A percentile compares a stretch with the other conserved stretches of the same genome.
phyloP scores from a whole-genome alignment of 768 basidiomycete species.

The Rhizopogon rudus region DNA sequence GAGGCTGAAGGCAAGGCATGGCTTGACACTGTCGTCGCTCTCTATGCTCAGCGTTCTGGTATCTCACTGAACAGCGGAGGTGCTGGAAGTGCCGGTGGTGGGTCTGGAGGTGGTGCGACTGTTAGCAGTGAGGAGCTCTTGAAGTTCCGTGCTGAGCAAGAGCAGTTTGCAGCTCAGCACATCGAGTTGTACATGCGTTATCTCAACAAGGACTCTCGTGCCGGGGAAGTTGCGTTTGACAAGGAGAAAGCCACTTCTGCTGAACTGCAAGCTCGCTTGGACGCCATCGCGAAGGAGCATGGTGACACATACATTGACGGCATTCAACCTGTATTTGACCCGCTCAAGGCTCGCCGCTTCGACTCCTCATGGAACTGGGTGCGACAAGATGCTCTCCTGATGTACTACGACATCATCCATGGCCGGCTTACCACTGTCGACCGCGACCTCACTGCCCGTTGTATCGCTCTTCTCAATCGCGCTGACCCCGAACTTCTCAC shows the following conservation, averaged over 20 bases:
- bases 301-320: slow-evolving; percentile 93
- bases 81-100: slow-evolving; percentile 54
- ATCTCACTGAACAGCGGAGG: slow-evolving; percentile 74
- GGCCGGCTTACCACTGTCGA: slow-evolving; percentile 92
- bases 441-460: slow-evolving; percentile 94
- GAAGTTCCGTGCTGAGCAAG: slow-evolving; percentile 92
- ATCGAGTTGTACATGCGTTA: slow-evolving; percentile 97
- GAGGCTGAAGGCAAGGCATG: slow-evolving; percentile 92
- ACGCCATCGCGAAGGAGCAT: slow-evolving; percentile 86
- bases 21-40: slow-evolving; percentile 80
- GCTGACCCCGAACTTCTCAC: slow-evolving; percentile 88
- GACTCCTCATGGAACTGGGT: slow-evolving; percentile 99
- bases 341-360: slow-evolving; percentile 95
- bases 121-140: slow-evolving; percentile 99
- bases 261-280: slow-evolving; percentile 79
- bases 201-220: slow-evolving; percentile 87
- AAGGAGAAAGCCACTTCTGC: slow-evolving; percentile 71
- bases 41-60: slow-evolving; percentile 87
- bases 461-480: slow-evolving; percentile 96
- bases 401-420: slow-evolving; percentile 99
- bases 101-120: slow-evolving; percentile 66
- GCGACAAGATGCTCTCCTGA: slow-evolving; percentile 90
- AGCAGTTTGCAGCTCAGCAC: slow-evolving; percentile 88
- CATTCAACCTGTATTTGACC: slow-evolving; percentile 91
- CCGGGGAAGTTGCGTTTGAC: slow-evolving; percentile 87